Evolutionary conservation across 805 yeast species (phyloP), one percentile per base, ranked within the genome.

Genomic region (Clavispora santaluciae): DNA sequence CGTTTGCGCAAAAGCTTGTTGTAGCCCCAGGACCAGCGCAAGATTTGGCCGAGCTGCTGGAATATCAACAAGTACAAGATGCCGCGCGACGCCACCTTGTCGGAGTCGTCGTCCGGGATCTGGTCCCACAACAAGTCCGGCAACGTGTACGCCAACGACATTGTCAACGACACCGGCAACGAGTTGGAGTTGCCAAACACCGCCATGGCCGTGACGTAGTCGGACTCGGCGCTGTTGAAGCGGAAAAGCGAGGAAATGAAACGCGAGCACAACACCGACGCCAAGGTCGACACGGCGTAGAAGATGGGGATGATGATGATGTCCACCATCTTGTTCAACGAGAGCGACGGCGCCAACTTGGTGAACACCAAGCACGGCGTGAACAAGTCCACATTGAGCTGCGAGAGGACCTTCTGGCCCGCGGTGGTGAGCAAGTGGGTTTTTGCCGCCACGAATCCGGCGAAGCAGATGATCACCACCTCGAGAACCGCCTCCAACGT

Each of bases 131-230:
- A 74, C 44, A 85, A 68, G 47, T 80, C 78, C 2, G 93, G 95
- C 44, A 85, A 66, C 0, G 91, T 81, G 56, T 81, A 82, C 1
- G 90, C 81, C 48, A 85, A 68, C 1, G 95, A 83, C 42, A 93
- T 68, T 1, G 93, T 85, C 49, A 93, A 72, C 0, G 96, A 88
- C 1, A 91, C 98, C 0, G 99, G 98, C 41, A 91, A 74, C 9
- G 95, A 86, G 68, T 91, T 91, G 33, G 96, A 87, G 64, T 91
- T 93, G 39, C 97, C 98, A 64, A 91, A 91, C 5, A 90, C 96
- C 2, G 93, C 88, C 95, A 93, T 93, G 2, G 96, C 98, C 17
- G 95, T 84, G 37, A 93, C 96, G 55, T 87, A 91, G 64, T 91
- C 90, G 3, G 86, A 58, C 63, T 93, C 97, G 11, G 86, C 78